Evolutionary conservation across 2,329 filamentous ascomycete genomes (phyloP).

Genomic region (Akanthomyces dipterigenus): DNA sequence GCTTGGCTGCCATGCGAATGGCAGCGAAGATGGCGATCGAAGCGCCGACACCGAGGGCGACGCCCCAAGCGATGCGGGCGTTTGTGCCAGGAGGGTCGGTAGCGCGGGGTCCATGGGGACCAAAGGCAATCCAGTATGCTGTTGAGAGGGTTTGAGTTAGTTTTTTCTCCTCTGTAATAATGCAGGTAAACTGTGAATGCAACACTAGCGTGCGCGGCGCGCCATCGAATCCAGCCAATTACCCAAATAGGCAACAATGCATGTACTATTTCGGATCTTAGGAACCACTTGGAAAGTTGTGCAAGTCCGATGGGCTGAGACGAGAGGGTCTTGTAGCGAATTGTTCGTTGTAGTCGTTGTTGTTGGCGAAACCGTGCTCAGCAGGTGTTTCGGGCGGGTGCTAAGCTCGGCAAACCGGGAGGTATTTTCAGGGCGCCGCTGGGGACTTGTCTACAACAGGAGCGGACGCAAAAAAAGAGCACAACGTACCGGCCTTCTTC

Average conservation of each 20-base stretch:
- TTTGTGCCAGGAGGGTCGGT: constrained; percentile 76
- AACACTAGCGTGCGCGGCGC: constrained; percentile 2
- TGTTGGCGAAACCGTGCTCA: constrained; percentile 15
- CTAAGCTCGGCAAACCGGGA: constrained; percentile 22
- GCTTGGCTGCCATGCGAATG: constrained; percentile 66
- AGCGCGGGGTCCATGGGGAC: constrained; percentile 88
- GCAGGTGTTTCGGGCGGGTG: constrained; percentile 8
- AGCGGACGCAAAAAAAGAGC: background rate
- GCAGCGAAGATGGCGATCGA: constrained; percentile 65
- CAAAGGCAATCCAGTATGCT: constrained; percentile 99
- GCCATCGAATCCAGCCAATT: background rate
- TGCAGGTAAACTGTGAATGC: constrained; percentile 7
- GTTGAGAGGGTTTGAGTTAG: constrained; percentile 35
- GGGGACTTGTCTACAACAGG: constrained; percentile 13
- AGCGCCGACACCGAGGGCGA: constrained; percentile 57
- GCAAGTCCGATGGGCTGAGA: too few relatives aligned
- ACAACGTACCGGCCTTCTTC: constrained; percentile 90
- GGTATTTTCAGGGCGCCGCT: constrained; percentile 26
- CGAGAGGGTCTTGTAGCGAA: background rate
- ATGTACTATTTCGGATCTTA: background rate
- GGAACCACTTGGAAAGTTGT: constrained; percentile 5
- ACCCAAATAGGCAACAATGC: constrained; percentile 7
- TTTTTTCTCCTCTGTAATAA: constrained; percentile 17
- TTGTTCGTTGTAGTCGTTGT: constrained; percentile 9
- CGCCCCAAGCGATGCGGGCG: constrained; percentile 70